Percentiles rank a stretch among this genome's conserved stretches.
Evolutionary conservation across 345 rosid species (phyloP).

Genomic region (Lumnitzera racemosa): DNA sequence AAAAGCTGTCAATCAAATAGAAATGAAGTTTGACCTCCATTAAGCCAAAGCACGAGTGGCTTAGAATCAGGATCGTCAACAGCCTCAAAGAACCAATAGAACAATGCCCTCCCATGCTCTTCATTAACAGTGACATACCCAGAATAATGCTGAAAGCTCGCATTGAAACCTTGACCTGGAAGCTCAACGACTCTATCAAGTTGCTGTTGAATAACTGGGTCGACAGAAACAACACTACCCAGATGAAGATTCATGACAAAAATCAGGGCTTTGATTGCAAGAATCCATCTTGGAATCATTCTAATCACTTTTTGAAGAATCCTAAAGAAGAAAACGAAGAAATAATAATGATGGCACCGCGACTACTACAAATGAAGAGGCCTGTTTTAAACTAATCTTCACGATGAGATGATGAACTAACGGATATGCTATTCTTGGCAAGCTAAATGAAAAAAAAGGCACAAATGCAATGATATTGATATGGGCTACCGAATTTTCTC

Average conservation of each 20-base stretch:
- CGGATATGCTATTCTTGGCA: no score
- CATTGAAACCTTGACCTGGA: constrained; percentile 64
- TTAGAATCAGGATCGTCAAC: constrained; percentile 65
- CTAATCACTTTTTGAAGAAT: no score
- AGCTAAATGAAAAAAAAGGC: no score
- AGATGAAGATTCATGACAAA: constrained; percentile 15
- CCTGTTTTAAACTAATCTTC: no score
- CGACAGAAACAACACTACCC: constrained; percentile 15
- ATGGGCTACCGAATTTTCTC: no score
- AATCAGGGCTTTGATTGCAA: constrained; percentile 5
- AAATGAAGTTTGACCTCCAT: constrained; percentile 40
- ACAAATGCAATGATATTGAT: no score
- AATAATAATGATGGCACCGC: no score
- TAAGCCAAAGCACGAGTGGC: constrained; percentile 91
- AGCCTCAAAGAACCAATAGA: constrained; percentile 85
- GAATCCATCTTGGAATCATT: not conserved
- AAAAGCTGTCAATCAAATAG: not conserved
- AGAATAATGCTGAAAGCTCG: constrained; percentile 63
- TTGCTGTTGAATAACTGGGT: constrained; percentile 37
- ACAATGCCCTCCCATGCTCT: constrained; percentile 60
- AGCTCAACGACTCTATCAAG: constrained; percentile 52
- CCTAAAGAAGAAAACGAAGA: no score
- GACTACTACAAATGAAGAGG: no score
- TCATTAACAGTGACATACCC: constrained; percentile 68
- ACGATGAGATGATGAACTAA: no score